phyloP scores from a whole-genome alignment of 139 green algal genomes.

The Haematococcus lacustris region DNA sequence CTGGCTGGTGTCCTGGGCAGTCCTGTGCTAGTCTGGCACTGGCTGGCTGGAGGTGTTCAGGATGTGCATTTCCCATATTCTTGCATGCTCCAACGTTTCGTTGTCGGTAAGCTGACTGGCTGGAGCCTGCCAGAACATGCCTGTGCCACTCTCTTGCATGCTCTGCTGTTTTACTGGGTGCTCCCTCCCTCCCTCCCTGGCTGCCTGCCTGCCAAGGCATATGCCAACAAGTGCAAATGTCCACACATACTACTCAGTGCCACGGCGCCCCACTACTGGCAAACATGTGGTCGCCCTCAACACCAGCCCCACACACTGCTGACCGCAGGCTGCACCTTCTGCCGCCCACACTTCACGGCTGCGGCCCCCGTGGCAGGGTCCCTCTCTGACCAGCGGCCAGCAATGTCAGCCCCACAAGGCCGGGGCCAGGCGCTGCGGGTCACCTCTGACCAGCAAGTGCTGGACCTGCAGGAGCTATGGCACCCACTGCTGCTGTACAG shows the following conservation, averaged over 20 bases:
- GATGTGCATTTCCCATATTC: too few species aligned
- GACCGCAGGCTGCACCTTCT: constrained; percentile 38
- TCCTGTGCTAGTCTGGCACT: too few species aligned
- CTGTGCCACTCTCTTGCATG: too few species aligned
- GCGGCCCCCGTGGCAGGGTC: constrained; percentile 4
- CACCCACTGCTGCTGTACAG: constrained; percentile 40
- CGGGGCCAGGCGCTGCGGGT: background rate
- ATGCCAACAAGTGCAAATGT: background rate
- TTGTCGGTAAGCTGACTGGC: too few species aligned
- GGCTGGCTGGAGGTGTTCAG: too few species aligned
- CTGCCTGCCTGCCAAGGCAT: background rate
- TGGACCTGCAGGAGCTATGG: constrained; percentile 47
- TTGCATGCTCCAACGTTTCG: too few species aligned
- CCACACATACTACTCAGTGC: background rate
- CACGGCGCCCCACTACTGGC: background rate
- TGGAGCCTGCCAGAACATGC: too few species aligned
- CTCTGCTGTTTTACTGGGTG: too few species aligned
- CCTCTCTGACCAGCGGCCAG: too few species aligned
- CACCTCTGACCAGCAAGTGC: constrained; percentile 5
- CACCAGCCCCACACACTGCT: background rate
- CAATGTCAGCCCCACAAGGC: background rate
- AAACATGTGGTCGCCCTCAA: background rate
- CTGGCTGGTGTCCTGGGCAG: too few species aligned
- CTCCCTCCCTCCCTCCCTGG: too few species aligned
- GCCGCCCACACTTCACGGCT: constrained; percentile 39